Percentiles rank a stretch among this genome's conserved stretches.
These are phyloP conservation scores for Macrocystidia cucumis DNA, from an alignment of 1,284 basidiomycete species.

Conservation along the genomic window DNA sequence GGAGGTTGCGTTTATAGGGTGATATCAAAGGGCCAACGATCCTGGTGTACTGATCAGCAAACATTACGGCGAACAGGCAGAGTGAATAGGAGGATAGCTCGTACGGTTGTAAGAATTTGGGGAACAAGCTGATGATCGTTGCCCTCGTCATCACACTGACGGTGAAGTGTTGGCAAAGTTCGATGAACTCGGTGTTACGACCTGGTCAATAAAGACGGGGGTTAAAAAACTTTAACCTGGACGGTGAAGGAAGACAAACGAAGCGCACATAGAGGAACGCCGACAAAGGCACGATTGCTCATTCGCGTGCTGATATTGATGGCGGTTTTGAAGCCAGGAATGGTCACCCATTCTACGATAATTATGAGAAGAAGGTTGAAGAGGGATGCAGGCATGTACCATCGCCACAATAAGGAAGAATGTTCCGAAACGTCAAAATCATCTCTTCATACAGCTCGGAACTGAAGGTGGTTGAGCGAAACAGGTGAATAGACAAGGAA, in stretches of 20 bases:
- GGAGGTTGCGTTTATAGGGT: conserved; percentile 17
- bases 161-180: conserved; percentile 29
- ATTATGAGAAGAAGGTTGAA: conserved; percentile 1
- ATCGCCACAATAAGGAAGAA: no score
- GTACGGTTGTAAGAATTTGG: conserved; percentile 30
- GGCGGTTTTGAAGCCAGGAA: conserved; percentile 23
- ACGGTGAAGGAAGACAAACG: no score
- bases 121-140: conserved; percentile 25
- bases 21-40: conserved; percentile 14
- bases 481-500: conserved; percentile 6
- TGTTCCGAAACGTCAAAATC: neutral
- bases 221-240: neutral
- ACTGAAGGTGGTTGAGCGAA: conserved; percentile 1
- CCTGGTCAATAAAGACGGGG: conserved; percentile 13
- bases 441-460: neutral
- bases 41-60: conserved; percentile 11
- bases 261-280: conserved; percentile 26
- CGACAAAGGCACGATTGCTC: conserved; percentile 29
- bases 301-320: conserved; percentile 30
- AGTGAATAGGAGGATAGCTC: conserved; percentile 8
- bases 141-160: conserved; percentile 24
- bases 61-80: no score
- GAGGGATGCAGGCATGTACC: conserved; percentile 1
- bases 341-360: conserved; percentile 20
- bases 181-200: conserved; percentile 26